Base-by-base conservation (phyloP, 371 early-diverging fungal species). In the Rhizopus stolonifer region DNA sequence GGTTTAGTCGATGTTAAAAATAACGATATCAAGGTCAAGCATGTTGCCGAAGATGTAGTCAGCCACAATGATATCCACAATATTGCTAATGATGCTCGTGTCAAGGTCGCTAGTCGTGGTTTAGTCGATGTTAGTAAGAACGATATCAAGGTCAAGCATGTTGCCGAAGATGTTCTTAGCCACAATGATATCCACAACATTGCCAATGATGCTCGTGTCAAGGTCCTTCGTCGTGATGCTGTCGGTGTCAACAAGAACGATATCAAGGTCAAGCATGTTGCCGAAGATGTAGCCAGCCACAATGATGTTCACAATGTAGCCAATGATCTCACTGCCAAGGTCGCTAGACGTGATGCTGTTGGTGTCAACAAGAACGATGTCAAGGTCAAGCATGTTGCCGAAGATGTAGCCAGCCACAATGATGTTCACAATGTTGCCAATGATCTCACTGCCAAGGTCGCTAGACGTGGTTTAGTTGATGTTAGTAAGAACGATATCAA, bases 401-500 rank as follows among this genome's bases (percentile, higher is more conserved):
- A 13, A 3, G 9, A 47, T 14, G 34, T 34, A 18, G 23, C 22
- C 3, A 34, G 45, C 2, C 1, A 17, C 9, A 3, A 7, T 2
- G 26, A 44, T 2, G 17, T 46, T 23, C 3, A 26, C 5, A 15
- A 45, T 33, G 47, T 58, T 24, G n/a, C 19, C 4, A 52, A 58
- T 22, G 29, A 23, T 31, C n/a, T 29, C 46, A 29, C 24, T 0
- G 39, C 46, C 7, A 15, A 15, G 11, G 36, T 36, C n/a, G 15
- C 11, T 18, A 46, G 29, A 6, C 24, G 11, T 22, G 19, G 9
- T 44, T 17, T 17, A 0, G 23, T 15, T 44, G 21, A 13, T 10
- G 44, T 19, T 44, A 22, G 15, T 19, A 14, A 44, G 14, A 11
- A 29, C 11, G 2, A 29, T 11, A 11, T 29, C 11, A 29, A 6